Percentiles rank a stretch among this genome's conserved stretches.
Conservation (phyloP, 306 rosid species). For the Cicer pinnatifidum region DNA sequence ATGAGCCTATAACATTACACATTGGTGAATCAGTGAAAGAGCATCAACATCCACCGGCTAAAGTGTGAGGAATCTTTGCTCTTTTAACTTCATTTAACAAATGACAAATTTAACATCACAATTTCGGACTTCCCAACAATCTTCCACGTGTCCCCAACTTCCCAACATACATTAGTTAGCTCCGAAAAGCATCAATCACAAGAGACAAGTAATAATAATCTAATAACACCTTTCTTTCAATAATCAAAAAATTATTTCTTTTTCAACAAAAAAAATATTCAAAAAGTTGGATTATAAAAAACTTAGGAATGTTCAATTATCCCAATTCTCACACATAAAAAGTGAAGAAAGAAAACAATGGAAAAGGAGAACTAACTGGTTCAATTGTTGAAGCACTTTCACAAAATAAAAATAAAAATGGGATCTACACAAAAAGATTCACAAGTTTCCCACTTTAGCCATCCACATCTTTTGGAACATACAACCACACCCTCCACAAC, state of each 20-base stretch:
- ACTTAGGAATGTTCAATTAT: constrained; percentile 26
- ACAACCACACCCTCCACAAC: constrained; percentile 34
- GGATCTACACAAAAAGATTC: constrained; percentile 40
- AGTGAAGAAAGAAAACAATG: constrained; percentile 6
- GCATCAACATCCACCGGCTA: constrained; percentile 20
- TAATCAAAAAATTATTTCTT: neutral
- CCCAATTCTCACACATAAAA: constrained; percentile 10
- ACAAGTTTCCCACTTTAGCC: constrained; percentile 63
- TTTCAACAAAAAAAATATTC: neutral
- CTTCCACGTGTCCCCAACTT: constrained; percentile 30
- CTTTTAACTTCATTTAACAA: constrained; percentile 36
- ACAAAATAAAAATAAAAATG: constrained; percentile 37
- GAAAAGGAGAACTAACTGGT: neutral
- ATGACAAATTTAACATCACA: constrained; percentile 17
- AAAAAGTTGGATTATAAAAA: neutral
- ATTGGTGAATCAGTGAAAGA: neutral
- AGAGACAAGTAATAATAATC: constrained; percentile 30
- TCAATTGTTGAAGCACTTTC: neutral
- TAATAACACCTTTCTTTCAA: constrained; percentile 23
- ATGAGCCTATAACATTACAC: neutral
- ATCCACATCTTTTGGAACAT: constrained; percentile 56
- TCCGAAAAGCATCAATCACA: constrained; percentile 33
- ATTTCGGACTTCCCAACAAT: constrained; percentile 41
- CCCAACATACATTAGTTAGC: neutral
- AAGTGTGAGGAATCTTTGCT: constrained; percentile 25